Base-by-base conservation (phyloP, 2,329 filamentous ascomycete genomes). In the Aspergillus awamori region DNA sequence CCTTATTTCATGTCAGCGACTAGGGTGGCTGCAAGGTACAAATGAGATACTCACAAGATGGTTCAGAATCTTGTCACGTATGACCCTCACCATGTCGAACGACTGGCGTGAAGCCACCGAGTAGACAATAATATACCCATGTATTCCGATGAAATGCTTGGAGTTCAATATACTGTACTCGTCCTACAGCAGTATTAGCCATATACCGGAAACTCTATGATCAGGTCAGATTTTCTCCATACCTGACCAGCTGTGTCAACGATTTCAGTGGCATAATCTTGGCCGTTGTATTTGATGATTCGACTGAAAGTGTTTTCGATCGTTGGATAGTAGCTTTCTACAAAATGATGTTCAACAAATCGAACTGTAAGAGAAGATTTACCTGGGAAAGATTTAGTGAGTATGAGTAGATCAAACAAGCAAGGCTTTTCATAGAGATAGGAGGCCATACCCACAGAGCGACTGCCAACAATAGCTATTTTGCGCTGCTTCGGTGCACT, bases 251-350 rank as follows among this genome's bases (percentile, higher is more conserved):
- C 95, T 28, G 95, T 99, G 76, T 99, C 95, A 76, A 99, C 95
- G 72, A 99, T 98, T 81, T 99, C 95, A 11, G 93, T 97, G 55
- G 91, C 88, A 78, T 89, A 99, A 67, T 98, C 95, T 78, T 97
- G 92, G 54, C 91, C 90, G 79, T 95, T 96, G 78, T 91, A 90
- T 71, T 92, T 90, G 77, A 99, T 97, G 69, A 93, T 89, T 78
- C 96, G 96, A 83, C 90, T 96, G 77, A 99, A 99, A 2, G 94
- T 98, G 78, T 98, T 99, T 79, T 99, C 95, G 73, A 99, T 98
- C 43, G 95, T 99, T 38, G 95, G 95, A 78, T 99, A 99, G 81
- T 99, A 99, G 78, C 91, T 96, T 79, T 99, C 95, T 74, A 99
- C 94, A 75, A 99, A 99, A 80, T 97, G 93, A 65, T 93, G 93